These are phyloP conservation scores for Melastoma candidum DNA, from an alignment of 441 rosid species.

Conservation along the genomic window DNA sequence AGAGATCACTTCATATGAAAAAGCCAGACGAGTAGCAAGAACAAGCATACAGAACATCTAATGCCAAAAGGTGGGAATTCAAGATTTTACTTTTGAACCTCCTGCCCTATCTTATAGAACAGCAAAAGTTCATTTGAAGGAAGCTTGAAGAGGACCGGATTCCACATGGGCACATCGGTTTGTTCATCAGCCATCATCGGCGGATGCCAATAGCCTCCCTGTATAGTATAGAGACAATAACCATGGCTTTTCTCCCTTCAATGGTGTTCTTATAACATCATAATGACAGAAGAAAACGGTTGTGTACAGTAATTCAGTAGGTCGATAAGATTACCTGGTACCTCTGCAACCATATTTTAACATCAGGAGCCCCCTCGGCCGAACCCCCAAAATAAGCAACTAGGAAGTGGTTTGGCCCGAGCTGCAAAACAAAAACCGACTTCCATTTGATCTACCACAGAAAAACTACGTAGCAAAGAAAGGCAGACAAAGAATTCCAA, in stretches of 20 bases:
- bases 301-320: neutral
- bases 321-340: constrained; percentile 33
- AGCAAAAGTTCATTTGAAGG: constrained; percentile 66
- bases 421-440: constrained; percentile 30
- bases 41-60: constrained; percentile 2
- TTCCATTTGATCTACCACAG: constrained; percentile 3
- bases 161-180: constrained; percentile 80
- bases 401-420: constrained; percentile 58
- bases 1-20: too few species aligned
- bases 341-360: constrained; percentile 77
- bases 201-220: constrained; percentile 59
- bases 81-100: constrained; percentile 56
- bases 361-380: constrained; percentile 78
- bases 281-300: neutral
- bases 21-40: neutral
- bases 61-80: constrained; percentile 3
- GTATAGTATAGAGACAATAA: constrained; percentile 16
- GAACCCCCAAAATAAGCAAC: constrained; percentile 80
- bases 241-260: constrained; percentile 4
- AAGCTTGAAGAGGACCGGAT: constrained; percentile 78
- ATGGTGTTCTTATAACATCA: constrained; percentile 1
- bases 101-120: constrained; percentile 84
- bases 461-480: neutral
- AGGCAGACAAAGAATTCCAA: constrained; percentile 3
- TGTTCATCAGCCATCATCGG: constrained; percentile 59